Evolutionary conservation across 257 asterid species (phyloP), one percentile per base, ranked within the genome.

Genomic region (Verbena officinalis): DNA sequence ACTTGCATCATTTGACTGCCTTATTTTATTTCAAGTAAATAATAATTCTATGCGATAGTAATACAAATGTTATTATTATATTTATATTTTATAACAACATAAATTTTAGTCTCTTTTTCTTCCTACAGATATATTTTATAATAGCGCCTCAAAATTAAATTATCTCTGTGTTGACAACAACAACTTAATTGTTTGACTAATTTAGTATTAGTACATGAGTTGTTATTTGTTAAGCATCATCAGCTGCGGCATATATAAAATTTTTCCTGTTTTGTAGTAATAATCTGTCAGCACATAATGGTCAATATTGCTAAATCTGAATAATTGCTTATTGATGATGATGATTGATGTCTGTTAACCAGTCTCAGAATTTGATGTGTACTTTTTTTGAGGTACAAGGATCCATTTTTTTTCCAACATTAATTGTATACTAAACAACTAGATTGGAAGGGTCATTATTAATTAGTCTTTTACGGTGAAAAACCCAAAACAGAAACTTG

Each of bases 311-410:
- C 3, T 40, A 7, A 40, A 11, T n/a, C n/a, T 12, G 49, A 14
- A 43, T n/a, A 43, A 43, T 43, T 43, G 49, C 20, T 43, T 13
- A 43, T n/a, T 43, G 20, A 43, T 53, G 39, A 53, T 14, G 59
- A 27, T 27, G 33, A 27, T 27, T 53, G 39, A 53, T 14, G 59
- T n/a, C 20, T 53, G 20, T 14, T 23, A 3, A 53, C 7, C 11
- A 4, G 39, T 53, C 59, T n/a, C 39, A 53, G 21, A 4, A 34
- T 53, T 53, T 53, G 39, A 24, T 3, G 30, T 27, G 19, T 53
- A 53, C 57, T 51, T 51, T 51, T 30, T 30, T 30, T 2, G 4
- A 36, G 42, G 42, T n/a, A 36, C 5, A 36, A 7, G 42, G 7
- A 7, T 30, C 36, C 36, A 30, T 7, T 7, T 30, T 30, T 30